Conservation (phyloP, 2,329 filamentous ascomycete genomes). For the Colletotrichum neosansevieriae region DNA sequence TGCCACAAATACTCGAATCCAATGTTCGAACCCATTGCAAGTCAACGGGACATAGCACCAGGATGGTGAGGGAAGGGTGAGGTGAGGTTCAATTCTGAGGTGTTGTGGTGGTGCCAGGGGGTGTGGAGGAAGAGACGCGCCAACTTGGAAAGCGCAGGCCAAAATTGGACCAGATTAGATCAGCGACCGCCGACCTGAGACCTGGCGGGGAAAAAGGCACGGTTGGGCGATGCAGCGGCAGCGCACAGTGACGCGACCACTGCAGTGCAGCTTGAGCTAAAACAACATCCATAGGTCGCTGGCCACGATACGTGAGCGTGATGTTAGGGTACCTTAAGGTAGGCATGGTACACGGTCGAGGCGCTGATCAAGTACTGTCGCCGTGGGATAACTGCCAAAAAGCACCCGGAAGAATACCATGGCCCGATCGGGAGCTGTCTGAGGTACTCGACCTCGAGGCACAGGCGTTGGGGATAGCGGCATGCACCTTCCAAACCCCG, state of each 20-base stretch:
- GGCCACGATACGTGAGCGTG: not conserved
- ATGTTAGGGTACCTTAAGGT: too few species aligned
- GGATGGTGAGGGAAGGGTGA: constrained; percentile 21
- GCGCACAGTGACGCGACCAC: too few species aligned
- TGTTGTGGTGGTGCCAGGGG: not conserved
- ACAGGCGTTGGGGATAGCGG: constrained; percentile 19
- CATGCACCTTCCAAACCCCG: constrained; percentile 12
- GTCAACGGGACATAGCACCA: constrained; percentile 1
- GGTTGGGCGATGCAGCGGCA: not conserved
- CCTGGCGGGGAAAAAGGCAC: constrained; percentile 16
- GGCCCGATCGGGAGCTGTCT: not conserved
- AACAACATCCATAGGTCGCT: not conserved
- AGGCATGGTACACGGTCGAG: too few species aligned
- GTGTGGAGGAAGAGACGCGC: not conserved
- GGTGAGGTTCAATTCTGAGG: constrained; percentile 19
- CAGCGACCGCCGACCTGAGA: constrained; percentile 19
- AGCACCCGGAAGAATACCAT: not conserved
- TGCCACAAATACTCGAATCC: not conserved
- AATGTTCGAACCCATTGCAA: constrained; percentile 27
- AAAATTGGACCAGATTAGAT: constrained; percentile 26
- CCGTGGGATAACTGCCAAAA: not conserved
- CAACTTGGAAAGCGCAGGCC: constrained; percentile 21
- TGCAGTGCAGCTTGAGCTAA: too few species aligned
- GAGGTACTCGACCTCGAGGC: not conserved
- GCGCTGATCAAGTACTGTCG: too few species aligned